phyloP scores from a whole-genome alignment of 176 grass and related monocot species.

The Rhynchospora breviuscula region DNA sequence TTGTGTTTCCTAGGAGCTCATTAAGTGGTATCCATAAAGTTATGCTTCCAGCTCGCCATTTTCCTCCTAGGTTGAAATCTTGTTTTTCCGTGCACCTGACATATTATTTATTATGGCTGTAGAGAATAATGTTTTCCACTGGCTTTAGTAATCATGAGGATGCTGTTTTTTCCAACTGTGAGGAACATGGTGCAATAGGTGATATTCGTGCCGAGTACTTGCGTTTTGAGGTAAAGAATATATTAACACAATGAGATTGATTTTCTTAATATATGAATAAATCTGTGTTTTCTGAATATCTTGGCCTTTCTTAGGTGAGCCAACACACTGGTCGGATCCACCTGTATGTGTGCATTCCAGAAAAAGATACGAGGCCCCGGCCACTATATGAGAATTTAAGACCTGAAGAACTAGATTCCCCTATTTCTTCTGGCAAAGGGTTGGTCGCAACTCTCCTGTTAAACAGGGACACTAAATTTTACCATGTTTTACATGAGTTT shows the following conservation, averaged over 20 bases:
- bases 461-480: conserved; percentile 64
- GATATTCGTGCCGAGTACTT: conserved; percentile 60
- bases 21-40: neutral
- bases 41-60: neutral
- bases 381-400: conserved; percentile 89
- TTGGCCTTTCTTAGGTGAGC: conserved; percentile 64
- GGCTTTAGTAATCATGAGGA: conserved; percentile 28
- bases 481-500: conserved; percentile 53
- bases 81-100: neutral
- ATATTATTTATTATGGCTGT: neutral
- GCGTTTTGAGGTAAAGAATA: conserved; percentile 66
- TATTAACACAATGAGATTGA: conserved; percentile 11
- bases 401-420: conserved; percentile 70
- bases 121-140: conserved; percentile 37
- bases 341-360: conserved; percentile 81
- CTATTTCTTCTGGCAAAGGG: conserved; percentile 36
- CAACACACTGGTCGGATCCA: conserved; percentile 82
- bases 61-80: neutral
- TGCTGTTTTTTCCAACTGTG: conserved; percentile 24
- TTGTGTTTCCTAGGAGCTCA: neutral
- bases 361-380: conserved; percentile 63
- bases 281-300: neutral
- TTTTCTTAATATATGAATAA: conserved; percentile 11
- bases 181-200: conserved; percentile 32
- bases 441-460: conserved; percentile 32